A percentile compares a stretch with the other conserved stretches of the same genome.
phyloP scores from a whole-genome alignment of 2,329 filamentous ascomycete species.

The Aspergillus ochraceoroseus region DNA sequence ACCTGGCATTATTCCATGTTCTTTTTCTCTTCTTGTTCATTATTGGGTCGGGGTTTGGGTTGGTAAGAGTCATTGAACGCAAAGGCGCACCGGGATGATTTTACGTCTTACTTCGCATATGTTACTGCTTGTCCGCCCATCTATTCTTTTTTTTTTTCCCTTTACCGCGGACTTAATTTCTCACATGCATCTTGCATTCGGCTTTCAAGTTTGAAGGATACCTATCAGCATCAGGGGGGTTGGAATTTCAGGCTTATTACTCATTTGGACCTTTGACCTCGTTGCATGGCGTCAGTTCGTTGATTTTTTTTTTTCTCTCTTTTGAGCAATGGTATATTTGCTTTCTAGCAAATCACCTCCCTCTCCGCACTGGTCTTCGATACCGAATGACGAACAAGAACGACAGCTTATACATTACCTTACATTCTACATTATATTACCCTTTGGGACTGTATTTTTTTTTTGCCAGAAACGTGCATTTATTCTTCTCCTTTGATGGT shows the following conservation, averaged over 20 bases:
- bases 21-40: slow-evolving; percentile 13
- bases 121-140: slow-evolving; percentile 9
- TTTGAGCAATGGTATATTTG: slow-evolving; percentile 15
- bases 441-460: slow-evolving; percentile 7
- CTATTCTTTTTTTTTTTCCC: slow-evolving; percentile 9
- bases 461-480: slow-evolving; percentile 8
- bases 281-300: slow-evolving; percentile 28
- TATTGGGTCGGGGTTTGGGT: slow-evolving; percentile 18
- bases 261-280: slow-evolving; percentile 21
- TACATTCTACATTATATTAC: slow-evolving; percentile 4
- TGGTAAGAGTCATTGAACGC: slow-evolving; percentile 16
- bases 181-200: slow-evolving; percentile 24
- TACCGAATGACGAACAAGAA: neutral
- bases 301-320: slow-evolving; percentile 3
- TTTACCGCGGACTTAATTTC: slow-evolving; percentile 8
- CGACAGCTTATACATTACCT: neutral
- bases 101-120: slow-evolving; percentile 13
- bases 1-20: slow-evolving; percentile 10
- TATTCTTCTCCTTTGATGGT: neutral
- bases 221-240: slow-evolving; percentile 25
- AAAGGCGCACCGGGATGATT: slow-evolving; percentile 22
- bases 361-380: too few species aligned
- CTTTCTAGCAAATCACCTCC: neutral
- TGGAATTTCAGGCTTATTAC: slow-evolving; percentile 23
- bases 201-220: slow-evolving; percentile 25